A percentile compares a stretch with the other conserved stretches of the same genome.
Evolutionary conservation across 257 asterid genomes (phyloP).

Genomic region (Anisodus tanguticus): DNA sequence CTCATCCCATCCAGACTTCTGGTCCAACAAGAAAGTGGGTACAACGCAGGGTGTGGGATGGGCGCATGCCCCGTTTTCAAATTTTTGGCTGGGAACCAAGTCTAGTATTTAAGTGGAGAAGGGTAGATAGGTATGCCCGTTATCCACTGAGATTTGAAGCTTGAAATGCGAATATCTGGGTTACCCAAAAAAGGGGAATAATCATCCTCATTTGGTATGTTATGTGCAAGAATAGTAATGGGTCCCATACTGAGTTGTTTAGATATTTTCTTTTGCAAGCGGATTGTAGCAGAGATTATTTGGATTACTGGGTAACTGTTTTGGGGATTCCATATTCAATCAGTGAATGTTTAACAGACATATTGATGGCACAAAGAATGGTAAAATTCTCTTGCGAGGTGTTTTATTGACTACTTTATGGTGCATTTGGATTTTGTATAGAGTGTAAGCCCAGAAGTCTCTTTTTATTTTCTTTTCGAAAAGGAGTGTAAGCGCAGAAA

Average conservation of each 20-base stretch:
- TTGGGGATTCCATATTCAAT: neutral
- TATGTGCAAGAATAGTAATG: neutral
- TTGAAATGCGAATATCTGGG: neutral
- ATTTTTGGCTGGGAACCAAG: neutral
- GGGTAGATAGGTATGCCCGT: neutral
- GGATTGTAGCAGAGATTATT: neutral
- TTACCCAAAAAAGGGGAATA: neutral
- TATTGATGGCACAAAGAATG: neutral
- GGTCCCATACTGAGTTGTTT: neutral
- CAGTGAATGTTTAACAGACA: neutral
- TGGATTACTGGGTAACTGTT: neutral
- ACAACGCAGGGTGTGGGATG: neutral
- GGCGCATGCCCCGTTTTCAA: neutral
- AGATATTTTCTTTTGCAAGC: neutral
- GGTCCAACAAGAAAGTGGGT: neutral
- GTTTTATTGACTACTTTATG: neutral
- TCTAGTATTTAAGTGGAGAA: conserved; percentile 12
- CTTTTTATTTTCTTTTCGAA: neutral
- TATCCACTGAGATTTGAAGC: neutral
- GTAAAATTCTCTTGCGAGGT: neutral
- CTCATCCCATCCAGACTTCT: neutral
- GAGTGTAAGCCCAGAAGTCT: neutral
- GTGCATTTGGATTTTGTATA: neutral
- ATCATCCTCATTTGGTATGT: neutral
- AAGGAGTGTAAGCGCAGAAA: neutral